Evolutionary conservation across 371 early-diverging fungal genomes (phyloP).

Genomic region (Dinochytrium kinnereticum): DNA sequence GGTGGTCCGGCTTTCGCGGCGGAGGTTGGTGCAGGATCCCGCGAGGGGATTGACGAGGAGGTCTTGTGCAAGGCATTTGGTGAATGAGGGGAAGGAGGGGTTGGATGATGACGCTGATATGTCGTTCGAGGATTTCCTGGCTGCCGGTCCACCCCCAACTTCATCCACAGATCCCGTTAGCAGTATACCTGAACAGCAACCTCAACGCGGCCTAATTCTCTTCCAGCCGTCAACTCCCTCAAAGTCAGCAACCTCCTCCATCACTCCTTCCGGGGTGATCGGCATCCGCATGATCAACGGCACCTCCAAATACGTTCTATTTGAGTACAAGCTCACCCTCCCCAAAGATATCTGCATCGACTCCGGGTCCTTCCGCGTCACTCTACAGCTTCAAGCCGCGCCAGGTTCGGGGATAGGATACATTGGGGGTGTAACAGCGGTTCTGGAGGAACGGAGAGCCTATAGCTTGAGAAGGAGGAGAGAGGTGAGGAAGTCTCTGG

Average conservation of each 20-base stretch:
- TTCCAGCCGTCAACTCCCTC: not conserved
- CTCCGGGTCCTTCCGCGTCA: not conserved
- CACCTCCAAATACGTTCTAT: conserved; percentile 8
- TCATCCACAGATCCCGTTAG: not conserved
- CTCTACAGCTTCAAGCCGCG: conserved; percentile 2
- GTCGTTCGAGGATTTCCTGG: conserved; percentile 2
- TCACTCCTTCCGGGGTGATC: not conserved
- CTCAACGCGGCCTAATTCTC: not conserved
- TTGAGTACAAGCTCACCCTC: conserved; percentile 1
- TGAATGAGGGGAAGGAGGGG: not conserved
- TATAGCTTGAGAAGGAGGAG: no score
- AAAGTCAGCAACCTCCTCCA: not conserved
- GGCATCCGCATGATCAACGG: not conserved
- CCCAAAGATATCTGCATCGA: not conserved
- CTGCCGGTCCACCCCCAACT: not conserved
- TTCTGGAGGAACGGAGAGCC: not conserved
- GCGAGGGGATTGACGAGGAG: no score
- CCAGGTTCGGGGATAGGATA: conserved; percentile 1
- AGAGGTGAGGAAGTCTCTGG: no score
- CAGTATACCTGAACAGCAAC: not conserved
- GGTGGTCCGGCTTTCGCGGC: not conserved
- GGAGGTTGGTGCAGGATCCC: not conserved
- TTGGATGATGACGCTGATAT: not conserved
- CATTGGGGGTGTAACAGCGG: not conserved
- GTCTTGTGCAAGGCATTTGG: not conserved